Evolutionary conservation across 208 protist species (phyloP).

Genomic region (Trypanosoma mega): DNA sequence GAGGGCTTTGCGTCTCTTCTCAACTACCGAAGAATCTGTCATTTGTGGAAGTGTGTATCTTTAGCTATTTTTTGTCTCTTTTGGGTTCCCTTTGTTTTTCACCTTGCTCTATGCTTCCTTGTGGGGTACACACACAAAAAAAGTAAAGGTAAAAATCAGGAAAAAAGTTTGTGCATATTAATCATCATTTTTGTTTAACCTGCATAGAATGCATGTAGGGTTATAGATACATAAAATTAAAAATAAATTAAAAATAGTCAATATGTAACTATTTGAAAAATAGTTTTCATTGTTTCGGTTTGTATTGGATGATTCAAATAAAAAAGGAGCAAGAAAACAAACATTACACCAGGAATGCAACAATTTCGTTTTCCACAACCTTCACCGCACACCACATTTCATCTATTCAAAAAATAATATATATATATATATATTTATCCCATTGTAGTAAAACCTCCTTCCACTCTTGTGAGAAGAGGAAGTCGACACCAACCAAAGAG

Average conservation of each 20-base stretch:
- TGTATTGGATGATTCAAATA: too few species aligned
- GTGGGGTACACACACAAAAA: background rate
- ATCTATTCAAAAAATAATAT: slow-evolving; percentile 14
- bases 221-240: too few species aligned
- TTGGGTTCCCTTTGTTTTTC: background rate
- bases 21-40: background rate
- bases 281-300: too few species aligned
- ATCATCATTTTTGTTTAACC: too few species aligned
- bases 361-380: too few species aligned
- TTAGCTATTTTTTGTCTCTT: slow-evolving; percentile 1
- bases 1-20: slow-evolving; percentile 25
- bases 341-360: too few species aligned
- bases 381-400: too few species aligned
- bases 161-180: background rate
- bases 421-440: background rate
- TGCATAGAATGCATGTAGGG: too few species aligned
- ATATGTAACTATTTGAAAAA: too few species aligned
- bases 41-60: background rate
- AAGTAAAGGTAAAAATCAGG: background rate
- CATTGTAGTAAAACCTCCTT: slow-evolving; percentile 2
- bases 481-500: background rate
- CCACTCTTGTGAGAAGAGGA: background rate
- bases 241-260: too few species aligned
- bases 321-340: too few species aligned
- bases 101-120: background rate